Evolutionary conservation across 306 rosid genomes (phyloP), one percentile per base, ranked within the genome.

Genomic region (Acacia crassicarpa): DNA sequence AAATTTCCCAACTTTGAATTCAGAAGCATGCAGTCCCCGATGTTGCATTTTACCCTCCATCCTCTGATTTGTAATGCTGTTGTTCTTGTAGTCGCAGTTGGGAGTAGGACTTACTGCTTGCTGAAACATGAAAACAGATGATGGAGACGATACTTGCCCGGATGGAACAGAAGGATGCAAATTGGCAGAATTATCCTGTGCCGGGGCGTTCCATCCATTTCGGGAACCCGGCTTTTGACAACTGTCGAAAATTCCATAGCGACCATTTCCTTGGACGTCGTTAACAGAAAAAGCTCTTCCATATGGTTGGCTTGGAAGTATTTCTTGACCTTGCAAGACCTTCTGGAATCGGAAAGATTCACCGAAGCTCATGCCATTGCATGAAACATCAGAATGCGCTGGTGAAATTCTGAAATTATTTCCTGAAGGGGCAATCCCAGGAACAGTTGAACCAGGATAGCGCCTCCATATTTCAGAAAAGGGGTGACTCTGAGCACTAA

Each of bases 301-400:
- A 79, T 83, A 90, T 35, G 90, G 91, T 69, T 90, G 84, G 84
- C 92, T 87, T 44, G 97, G 92, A 83, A 90, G 85, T 80, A 93
- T 92, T 96, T 96, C 99, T 96, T 96, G 99, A 96, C 99, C 98
- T 96, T 96, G 99, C 98, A 96, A 96, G 99, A 96, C 99, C 98
- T 93, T 92, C 77, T 87, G 98, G 94, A 92, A 96, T 87, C 92
- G 85, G 79, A 86, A 81, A 41, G 99, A 91, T 85, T 93, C 98
- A 63, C 93, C 80, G 84, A 92, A 93, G 97, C 93, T 90, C 75
- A 72, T 86, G 85, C 91, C 89, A 63, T 85, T 89, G 62, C 87
- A 76, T 91, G 89, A 67, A 81, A 86, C 83, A 83, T 89, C 94
- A 83, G 97, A 87, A 73, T 83, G 78, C 61, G 69, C 38, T 16